Evolutionary conservation across 2,329 filamentous ascomycete species (phyloP).

Genomic region (Epichloe festucae): DNA sequence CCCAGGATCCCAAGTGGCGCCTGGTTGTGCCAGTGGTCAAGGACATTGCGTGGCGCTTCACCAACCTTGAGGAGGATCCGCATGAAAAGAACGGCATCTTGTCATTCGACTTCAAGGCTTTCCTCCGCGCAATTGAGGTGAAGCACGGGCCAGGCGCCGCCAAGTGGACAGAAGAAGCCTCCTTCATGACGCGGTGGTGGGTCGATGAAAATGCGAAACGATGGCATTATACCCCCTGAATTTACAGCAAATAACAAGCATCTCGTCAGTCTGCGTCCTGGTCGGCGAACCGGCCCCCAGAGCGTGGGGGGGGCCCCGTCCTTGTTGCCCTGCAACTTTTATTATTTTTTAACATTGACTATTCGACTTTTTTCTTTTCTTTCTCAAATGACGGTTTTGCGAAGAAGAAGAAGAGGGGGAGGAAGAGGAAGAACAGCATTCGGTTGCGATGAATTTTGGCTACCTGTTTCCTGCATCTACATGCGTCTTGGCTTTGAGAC

Average conservation of each 20-base stretch:
- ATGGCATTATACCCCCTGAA: slow-evolving; percentile 15
- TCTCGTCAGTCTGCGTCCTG: too few relatives aligned
- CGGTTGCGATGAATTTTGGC: neutral
- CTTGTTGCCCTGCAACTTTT: neutral
- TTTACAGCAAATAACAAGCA: too few relatives aligned
- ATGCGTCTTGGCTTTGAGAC: neutral
- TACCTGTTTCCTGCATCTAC: neutral
- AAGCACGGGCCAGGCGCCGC: slow-evolving; percentile 15
- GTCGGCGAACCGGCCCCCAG: neutral
- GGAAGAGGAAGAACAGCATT: neutral
- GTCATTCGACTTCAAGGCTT: slow-evolving; percentile 13
- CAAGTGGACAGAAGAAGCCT: slow-evolving; percentile 20
- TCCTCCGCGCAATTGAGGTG: slow-evolving; percentile 10
- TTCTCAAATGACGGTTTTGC: neutral
- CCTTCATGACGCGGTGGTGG: slow-evolving; percentile 21
- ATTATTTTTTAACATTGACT: neutral
- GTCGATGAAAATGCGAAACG: slow-evolving; percentile 22
- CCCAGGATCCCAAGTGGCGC: slow-evolving; percentile 10
- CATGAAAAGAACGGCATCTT: slow-evolving; percentile 15
- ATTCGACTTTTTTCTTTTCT: neutral
- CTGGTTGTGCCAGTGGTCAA: slow-evolving; percentile 13
- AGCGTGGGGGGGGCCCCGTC: neutral
- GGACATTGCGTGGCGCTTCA: slow-evolving; percentile 20
- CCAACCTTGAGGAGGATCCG: slow-evolving; percentile 16
- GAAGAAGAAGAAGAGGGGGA: neutral